Base-by-base conservation (phyloP, 1,139 yeast species). In the Candida albicans region DNA sequence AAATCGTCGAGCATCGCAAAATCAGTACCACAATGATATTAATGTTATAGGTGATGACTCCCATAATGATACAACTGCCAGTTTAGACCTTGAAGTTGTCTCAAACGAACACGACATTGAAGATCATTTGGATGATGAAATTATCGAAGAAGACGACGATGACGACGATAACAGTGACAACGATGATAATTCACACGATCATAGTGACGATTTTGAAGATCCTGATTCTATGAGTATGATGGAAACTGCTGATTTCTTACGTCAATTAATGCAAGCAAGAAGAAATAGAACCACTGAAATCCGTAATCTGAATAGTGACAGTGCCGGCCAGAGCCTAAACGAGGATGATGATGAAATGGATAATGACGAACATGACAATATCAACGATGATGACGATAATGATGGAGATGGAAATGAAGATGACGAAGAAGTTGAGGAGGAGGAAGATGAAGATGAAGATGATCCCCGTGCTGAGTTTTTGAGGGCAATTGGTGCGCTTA, bases 381-480 rank as follows among this genome's bases (percentile, higher is more conserved):
- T 14, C 8, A 28, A 47, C 10, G 50, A 45, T 11, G 35, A 11
- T 6, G 33, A 26, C 5, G 41, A 37, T 11, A 32, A 22, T 22
- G 40, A 56, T 8, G 56, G 46, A 7, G 59, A 53, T 24, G 37
- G 55, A 2, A 60, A 52, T 14, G 57, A 52, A 14, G 61, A 48
- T 11, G 51, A 47, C 8, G 58, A 52, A 13, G 61, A 53, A 7
- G 57, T 51, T 11, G 67, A 60, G 4, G 40, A 56, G 2, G 67
- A 60, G 4, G 40, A 56, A 2, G 61, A 48, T 9, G 51, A 46
- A 5, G 59, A 52, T 12, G 61, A 53, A 5, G 58, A 52, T 11
- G 68, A 60, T 40, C 61, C 65, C 1, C 51, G 65, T 13, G 53
- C 58, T 1, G 68, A 62, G 13, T 59, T 64, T 33, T 50, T 65